Evolutionary conservation across 2,329 filamentous ascomycete genomes (phyloP), one percentile per base, ranked within the genome.

Genomic region (Botrytis fabae): DNA sequence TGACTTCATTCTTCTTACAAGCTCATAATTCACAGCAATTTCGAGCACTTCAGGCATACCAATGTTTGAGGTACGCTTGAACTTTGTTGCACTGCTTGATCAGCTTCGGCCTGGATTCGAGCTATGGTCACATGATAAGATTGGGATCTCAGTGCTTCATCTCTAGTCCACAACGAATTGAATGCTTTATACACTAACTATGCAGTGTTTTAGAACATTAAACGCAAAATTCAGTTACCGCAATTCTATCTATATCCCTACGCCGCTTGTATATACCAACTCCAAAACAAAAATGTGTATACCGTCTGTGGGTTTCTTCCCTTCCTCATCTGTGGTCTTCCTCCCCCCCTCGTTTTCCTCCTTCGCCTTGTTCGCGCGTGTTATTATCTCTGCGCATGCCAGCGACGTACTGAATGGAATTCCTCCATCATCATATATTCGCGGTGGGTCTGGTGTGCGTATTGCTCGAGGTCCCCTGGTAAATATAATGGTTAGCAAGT

Each of bases 1-100:
- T 14, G 35, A 22, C 18, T 60, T 22, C 12, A 25, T 5, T 7
- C 9, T 38, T 7, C 10, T 25, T 35, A 12, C 9, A 9, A 38
- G 20, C 7, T 14, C 2, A 0, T 25, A 8, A 5, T 25, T 25
- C 32, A n/a, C 1, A 0, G 2, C 5, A 1, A 38, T 38, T 38
- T n/a, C 12, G 6, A 38, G 1, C n/a, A 9, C 4, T 32, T 2
- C 6, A 38, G 22, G 9, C 32, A 22, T 60, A 60, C 6, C 10
- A 38, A 3, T 25, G 10, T 40, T 61, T 61, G 59, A 38, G 22
- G 10, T 14, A 2, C 35, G 12, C 10, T 38, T 8, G 35, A 38
- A 9, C 4, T 61, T 61, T 22, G 59, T 61, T 40, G 6, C 22
- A 38, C 2, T 38, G 35, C 32, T 16, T 5, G 6, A 25, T 14